These are phyloP conservation scores for Leccinum ponderosum DNA, from an alignment of 1,284 basidiomycete genomes.

Conservation along the genomic window DNA sequence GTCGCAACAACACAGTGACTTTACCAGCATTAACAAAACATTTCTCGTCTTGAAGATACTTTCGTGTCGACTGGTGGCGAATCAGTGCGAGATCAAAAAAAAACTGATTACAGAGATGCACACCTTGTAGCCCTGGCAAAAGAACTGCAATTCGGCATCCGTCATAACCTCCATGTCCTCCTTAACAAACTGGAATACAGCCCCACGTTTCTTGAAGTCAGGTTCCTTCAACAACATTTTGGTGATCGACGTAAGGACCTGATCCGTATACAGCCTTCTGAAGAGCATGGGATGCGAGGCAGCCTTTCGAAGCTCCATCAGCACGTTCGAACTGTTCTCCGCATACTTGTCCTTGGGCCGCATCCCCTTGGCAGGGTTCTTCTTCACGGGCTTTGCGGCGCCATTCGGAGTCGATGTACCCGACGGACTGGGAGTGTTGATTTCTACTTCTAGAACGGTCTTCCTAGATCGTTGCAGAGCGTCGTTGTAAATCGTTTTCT, in stretches of 20 bases:
- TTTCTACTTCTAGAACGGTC: conserved; percentile 64
- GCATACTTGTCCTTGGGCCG: conserved; percentile 65
- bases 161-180: conserved; percentile 96
- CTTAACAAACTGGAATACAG: conserved; percentile 78
- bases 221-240: conserved; percentile 88
- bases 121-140: conserved; percentile 83
- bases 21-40: conserved; percentile 93
- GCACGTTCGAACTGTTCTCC: conserved; percentile 84
- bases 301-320: conserved; percentile 97
- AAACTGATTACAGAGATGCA: not conserved
- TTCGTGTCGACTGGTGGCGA: conserved; percentile 66
- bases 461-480: conserved; percentile 84
- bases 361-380: conserved; percentile 45
- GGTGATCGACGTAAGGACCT: conserved; percentile 74
- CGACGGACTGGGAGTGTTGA: conserved; percentile 34
- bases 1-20: conserved; percentile 70
- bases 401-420: conserved; percentile 39
- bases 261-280: conserved; percentile 81
- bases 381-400: conserved; percentile 42
- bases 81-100: conserved; percentile 5
- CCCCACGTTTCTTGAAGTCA: conserved; percentile 81
- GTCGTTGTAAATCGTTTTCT: conserved; percentile 85
- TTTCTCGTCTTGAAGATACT: conserved; percentile 72
- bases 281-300: conserved; percentile 97
- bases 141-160: conserved; percentile 87